Base-by-base conservation (phyloP, 2,329 filamentous ascomycete species). In the Colletotrichum lini region DNA sequence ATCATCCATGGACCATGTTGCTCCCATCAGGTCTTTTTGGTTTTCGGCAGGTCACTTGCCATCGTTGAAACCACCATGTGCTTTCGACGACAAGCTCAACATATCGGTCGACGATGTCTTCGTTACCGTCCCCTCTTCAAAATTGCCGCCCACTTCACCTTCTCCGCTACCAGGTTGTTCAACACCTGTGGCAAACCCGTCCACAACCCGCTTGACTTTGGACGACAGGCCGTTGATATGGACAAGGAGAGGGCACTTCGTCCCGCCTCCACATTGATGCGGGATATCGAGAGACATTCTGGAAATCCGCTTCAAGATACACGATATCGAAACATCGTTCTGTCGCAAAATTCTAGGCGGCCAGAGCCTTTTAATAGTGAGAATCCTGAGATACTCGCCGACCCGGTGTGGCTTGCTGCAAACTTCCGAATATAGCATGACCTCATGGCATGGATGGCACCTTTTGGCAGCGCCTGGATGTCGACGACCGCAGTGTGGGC, bases 321-420 rank as follows among this genome's bases (percentile, higher is more conserved):
- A 7, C 12, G 53, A 58, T 12, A 69, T 18, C 4, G 44, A 44
- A 12, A 35, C 18, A 16, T 45, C n/a, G 7, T 65, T n/a, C 4
- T 40, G 26, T 12, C 0, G 9, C 16, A 53, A 21, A 2, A 23
- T 12, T 16, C 0, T 3, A 18, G 15, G 16, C 1, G 66, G 66
- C 66, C 66, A 69, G 4, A 69, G 8, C 3, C 18, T 50, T 30
- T 59, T 15, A 21, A 16, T 30, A 4, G 18, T 4, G 8, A 69
- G 60, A 26, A 49, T 26, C 15, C 21, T 47, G 23, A 69, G 9
- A 38, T 69, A 69, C 35, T 58, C 18, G 35, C 66, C 60, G n/a
- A 69, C 21, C 4, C 60, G 60, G 23, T 62, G 54, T 26, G 38
- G 16, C n/a, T 21, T 18, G 7, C 35, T 65, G 52, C 53, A 69